Base-by-base conservation (phyloP, 2,329 filamentous ascomycete species). In the Anisogramma anomala region DNA sequence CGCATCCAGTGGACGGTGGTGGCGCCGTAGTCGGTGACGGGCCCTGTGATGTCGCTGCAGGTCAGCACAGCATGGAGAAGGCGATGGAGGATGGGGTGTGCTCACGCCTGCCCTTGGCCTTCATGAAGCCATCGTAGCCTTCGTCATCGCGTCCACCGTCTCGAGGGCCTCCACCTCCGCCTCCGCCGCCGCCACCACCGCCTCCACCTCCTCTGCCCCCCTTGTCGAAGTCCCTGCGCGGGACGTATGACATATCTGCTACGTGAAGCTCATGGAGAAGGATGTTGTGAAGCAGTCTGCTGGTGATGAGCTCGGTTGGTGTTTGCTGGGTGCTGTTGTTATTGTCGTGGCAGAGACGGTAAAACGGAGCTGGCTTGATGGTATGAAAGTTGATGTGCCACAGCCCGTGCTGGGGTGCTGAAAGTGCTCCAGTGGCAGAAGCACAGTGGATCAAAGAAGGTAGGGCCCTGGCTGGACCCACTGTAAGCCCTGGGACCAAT, bases 1-100 rank as follows among this genome's bases (percentile, higher is more conserved):
- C 83, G 82, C 74, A 94, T 85, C 84, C 86, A 98, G 61, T 93
- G 84, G 39, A 84, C 80, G 58, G 94, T 75, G 8, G 86, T 91
- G 18, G 88, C 82, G 54, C 86, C 83, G 71, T 94, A 94, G 62
- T 95, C 88, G 33, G 88, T 95, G 11, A 94, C 85, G 33, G 87
- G 83, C 49, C 87, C 86, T 94, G 48, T 41, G 51, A 38, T 34
- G 32, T 34, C 13, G 28, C 26, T 19, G 28, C 10, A 11, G 15
- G 36, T 41, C n/a, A 41, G 38, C 6, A 8, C 9, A 15, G 25
- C 11, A 20, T 13, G 5, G 22, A 5, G 22, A 9, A 23, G 9
- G n/a, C 2, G n/a, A 22, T 3, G 8, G 4, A 13, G n/a, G 6
- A 8, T 10, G 4, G n/a, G 3, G 11, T 23, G 19, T 46, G 69